Percentiles rank a stretch among this genome's conserved stretches.
These are phyloP conservation scores for Epithele typhae DNA, from an alignment of 768 basidiomycete genomes.

Conservation along the genomic window DNA sequence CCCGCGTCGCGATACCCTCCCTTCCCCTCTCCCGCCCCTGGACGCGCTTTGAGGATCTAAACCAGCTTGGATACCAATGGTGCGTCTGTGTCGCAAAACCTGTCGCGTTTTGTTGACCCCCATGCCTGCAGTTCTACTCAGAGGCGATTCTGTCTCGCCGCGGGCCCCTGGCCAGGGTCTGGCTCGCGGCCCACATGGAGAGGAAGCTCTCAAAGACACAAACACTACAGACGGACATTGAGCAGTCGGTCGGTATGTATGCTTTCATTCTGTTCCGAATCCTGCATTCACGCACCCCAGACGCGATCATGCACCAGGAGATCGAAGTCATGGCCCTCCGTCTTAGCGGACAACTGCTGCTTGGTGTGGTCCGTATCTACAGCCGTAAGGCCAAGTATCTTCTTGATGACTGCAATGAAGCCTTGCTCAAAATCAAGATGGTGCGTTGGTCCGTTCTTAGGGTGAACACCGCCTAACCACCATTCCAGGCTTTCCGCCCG, in stretches of 20 bases:
- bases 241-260: slow-evolving; percentile 75
- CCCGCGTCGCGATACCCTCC: slow-evolving; percentile 7
- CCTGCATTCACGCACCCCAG: no score
- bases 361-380: slow-evolving; percentile 97
- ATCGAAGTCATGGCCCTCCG: slow-evolving; percentile 91
- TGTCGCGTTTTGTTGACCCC: neutral
- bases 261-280: no score
- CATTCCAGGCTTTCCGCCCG: slow-evolving; percentile 80
- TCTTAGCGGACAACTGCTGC: slow-evolving; percentile 91
- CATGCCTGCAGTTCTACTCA: slow-evolving; percentile 68
- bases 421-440: slow-evolving; percentile 92
- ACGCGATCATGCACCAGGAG: slow-evolving; percentile 92
- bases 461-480: neutral
- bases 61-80: slow-evolving; percentile 26
- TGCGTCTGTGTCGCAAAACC: neutral
- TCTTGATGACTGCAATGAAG: slow-evolving; percentile 96
- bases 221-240: slow-evolving; percentile 92
- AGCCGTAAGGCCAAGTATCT: slow-evolving; percentile 97
- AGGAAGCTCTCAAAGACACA: slow-evolving; percentile 95
- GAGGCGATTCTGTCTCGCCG: slow-evolving; percentile 92
- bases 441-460: slow-evolving; percentile 34
- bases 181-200: slow-evolving; percentile 99
- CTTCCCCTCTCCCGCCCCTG: slow-evolving; percentile 4
- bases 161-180: slow-evolving; percentile 93
- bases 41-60: slow-evolving; percentile 8